A percentile compares a stretch with the other conserved stretches of the same genome.
phyloP scores from a whole-genome alignment of 257 asterid species.

The Ligustrum vulgare region DNA sequence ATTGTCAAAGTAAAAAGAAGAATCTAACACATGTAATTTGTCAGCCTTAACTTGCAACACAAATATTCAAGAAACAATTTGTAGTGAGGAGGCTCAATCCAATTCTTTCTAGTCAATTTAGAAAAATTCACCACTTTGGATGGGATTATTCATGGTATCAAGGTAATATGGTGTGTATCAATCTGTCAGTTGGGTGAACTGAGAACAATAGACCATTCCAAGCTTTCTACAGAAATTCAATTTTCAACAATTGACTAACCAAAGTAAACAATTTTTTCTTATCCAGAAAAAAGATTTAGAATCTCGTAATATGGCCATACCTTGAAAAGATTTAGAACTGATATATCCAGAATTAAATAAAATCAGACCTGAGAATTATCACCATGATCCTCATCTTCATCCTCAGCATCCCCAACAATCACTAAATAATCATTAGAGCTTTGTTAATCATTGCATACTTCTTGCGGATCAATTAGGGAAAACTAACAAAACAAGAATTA shows the following conservation, averaged over 20 bases:
- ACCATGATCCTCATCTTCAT: slow-evolving; percentile 39
- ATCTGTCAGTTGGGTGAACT: neutral
- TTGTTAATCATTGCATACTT: slow-evolving; percentile 20
- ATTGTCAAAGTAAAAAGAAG: slow-evolving; percentile 7
- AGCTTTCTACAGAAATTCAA: neutral
- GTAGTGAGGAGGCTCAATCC: neutral
- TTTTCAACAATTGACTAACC: neutral
- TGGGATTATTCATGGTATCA: neutral
- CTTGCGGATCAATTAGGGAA: neutral
- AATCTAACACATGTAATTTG: neutral
- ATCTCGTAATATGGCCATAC: neutral
- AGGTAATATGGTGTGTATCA: neutral
- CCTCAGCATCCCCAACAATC: slow-evolving; percentile 52
- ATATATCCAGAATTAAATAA: slow-evolving; percentile 3
- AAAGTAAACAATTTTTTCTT: neutral
- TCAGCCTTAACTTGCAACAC: neutral
- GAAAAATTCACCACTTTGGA: neutral
- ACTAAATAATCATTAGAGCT: slow-evolving; percentile 36
- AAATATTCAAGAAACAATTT: neutral
- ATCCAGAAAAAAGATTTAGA: slow-evolving; percentile 4
- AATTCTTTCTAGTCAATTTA: neutral
- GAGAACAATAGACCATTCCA: neutral
- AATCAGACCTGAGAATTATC: slow-evolving; percentile 66
- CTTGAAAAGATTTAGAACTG: slow-evolving; percentile 13
- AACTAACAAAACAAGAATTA: slow-evolving; percentile 3